These are phyloP conservation scores for Leccinum aurantiacum DNA, from an alignment of 768 basidiomycete genomes.

Conservation along the genomic window DNA sequence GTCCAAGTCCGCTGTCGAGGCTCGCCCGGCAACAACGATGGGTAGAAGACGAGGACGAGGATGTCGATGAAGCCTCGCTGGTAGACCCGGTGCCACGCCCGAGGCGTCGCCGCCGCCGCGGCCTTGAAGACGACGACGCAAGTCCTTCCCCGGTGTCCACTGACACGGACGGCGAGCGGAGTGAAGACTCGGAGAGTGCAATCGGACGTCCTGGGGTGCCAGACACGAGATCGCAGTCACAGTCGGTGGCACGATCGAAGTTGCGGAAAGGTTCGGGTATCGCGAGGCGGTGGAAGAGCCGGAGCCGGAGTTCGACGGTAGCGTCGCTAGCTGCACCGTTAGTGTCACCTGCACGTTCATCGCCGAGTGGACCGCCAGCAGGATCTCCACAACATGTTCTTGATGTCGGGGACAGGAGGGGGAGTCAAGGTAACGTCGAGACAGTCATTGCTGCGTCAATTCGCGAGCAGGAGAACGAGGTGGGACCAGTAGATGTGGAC, in stretches of 20 bases:
- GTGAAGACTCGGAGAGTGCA: slow-evolving; percentile 27
- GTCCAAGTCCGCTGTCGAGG: slow-evolving; percentile 52
- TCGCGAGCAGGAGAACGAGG: slow-evolving; percentile 36
- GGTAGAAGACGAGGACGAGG: no score
- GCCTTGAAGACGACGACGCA: slow-evolving; percentile 46
- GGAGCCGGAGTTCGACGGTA: slow-evolving; percentile 67
- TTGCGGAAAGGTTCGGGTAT: slow-evolving; percentile 32
- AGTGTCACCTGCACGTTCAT: slow-evolving; percentile 19
- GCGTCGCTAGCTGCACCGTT: slow-evolving; percentile 52
- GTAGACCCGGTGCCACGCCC: not conserved
- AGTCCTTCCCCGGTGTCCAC: slow-evolving; percentile 62
- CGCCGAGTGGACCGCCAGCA: slow-evolving; percentile 7
- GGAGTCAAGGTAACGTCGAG: slow-evolving; percentile 66
- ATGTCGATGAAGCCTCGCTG: not conserved
- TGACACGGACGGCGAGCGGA: slow-evolving; percentile 57
- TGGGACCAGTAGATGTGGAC: slow-evolving; percentile 21
- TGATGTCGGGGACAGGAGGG: slow-evolving; percentile 40
- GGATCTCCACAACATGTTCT: slow-evolving; percentile 16
- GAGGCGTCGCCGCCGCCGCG: slow-evolving; percentile 21
- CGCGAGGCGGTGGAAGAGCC: slow-evolving; percentile 30
- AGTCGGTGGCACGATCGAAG: slow-evolving; percentile 32
- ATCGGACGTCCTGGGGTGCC: slow-evolving; percentile 1
- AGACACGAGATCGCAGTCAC: slow-evolving; percentile 19
- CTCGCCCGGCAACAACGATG: no score
- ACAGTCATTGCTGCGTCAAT: slow-evolving; percentile 65